Base-by-base conservation (phyloP, 768 basidiomycete genomes). In the Collybia sp. region DNA sequence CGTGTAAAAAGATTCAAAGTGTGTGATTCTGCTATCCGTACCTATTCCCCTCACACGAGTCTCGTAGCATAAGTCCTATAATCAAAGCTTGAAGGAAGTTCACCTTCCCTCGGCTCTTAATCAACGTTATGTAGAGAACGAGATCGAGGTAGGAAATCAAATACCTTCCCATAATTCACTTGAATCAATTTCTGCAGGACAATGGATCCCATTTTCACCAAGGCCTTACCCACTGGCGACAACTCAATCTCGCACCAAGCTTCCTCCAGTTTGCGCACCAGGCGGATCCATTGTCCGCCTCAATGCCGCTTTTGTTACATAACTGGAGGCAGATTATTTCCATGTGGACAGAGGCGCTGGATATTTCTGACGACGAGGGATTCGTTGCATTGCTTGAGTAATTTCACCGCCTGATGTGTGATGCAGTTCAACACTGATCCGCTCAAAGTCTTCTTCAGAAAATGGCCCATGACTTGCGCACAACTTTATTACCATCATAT, bases 251-350 rank as follows among this genome's bases (percentile, higher is more conserved):
- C 16, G 74, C 88, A 2, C 78, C 86, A 1, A 71, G 80, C 1
- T 93, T 93, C 61, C 63, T 91, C 44, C 64, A 70, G 20, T 93
- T 91, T 57, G 80, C 83, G 2, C 71, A 75, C 47, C 73, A 75
- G 50, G 80, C 74, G 0, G 75, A 82, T 35, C 61, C 72, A 0
- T 67, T 90, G 33, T 81, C 85, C 5, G 74, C 79, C 2, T 90
- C 87, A 4, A 80, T 93, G 77, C 84, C 90, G 1, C 67, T 92
- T 20, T 75, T 94, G 12, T 69, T 94, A 6, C 87, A 89, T 55
- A 83, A 92, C 61, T 88, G 85, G 81, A 67, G 71, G 51, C 79
- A 85, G 12, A 72, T 94, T 1, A 67, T 84, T 16, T 67, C 74
- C 1, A 52, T 82, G 3, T 93, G 90, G 90, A 58, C 77, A 15